Conservation (phyloP, 1,284 basidiomycete genomes). For the Paramarasmius palmivorus region DNA sequence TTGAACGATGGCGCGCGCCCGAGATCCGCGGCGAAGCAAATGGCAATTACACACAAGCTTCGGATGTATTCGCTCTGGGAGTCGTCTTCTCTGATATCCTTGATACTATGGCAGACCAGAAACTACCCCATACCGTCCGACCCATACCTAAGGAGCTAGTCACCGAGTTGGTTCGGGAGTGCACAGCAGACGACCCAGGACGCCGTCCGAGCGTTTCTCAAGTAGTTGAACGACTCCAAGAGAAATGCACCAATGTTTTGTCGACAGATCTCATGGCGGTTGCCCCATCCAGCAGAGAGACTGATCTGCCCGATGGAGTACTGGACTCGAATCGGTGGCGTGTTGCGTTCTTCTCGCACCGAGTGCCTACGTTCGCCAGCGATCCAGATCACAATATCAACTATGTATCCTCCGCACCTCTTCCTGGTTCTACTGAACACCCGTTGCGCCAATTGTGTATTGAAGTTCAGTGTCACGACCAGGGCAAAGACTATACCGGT, state of each 20-base stretch:
- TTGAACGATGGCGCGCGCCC: slow-evolving; percentile 5
- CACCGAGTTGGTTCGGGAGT: neutral
- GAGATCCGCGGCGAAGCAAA: slow-evolving; percentile 2
- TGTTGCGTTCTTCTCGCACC: slow-evolving; percentile 4
- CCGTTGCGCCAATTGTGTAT: slow-evolving; percentile 11
- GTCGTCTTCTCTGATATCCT: slow-evolving; percentile 4
- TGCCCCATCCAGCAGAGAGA: neutral
- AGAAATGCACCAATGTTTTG: neutral
- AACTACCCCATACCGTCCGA: neutral
- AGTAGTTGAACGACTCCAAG: slow-evolving; percentile 1
- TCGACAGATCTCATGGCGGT: slow-evolving; percentile 7
- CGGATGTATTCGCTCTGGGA: slow-evolving; percentile 12
- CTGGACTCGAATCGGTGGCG: slow-evolving; percentile 9
- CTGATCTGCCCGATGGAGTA: slow-evolving; percentile 4
- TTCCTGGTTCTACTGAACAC: slow-evolving; percentile 6
- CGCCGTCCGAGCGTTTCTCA: slow-evolving; percentile 3
- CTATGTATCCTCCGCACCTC: slow-evolving; percentile 12
- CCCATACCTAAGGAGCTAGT: neutral
- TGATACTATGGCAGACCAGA: neutral
- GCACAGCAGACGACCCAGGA: slow-evolving; percentile 3
- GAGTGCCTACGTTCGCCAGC: neutral
- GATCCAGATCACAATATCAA: neutral
- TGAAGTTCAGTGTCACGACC: slow-evolving; percentile 14
- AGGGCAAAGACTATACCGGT: slow-evolving; percentile 11
- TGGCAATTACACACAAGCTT: neutral